Conservation (phyloP, 78 protist genomes). For the Chrysochromulina tobinii region DNA sequence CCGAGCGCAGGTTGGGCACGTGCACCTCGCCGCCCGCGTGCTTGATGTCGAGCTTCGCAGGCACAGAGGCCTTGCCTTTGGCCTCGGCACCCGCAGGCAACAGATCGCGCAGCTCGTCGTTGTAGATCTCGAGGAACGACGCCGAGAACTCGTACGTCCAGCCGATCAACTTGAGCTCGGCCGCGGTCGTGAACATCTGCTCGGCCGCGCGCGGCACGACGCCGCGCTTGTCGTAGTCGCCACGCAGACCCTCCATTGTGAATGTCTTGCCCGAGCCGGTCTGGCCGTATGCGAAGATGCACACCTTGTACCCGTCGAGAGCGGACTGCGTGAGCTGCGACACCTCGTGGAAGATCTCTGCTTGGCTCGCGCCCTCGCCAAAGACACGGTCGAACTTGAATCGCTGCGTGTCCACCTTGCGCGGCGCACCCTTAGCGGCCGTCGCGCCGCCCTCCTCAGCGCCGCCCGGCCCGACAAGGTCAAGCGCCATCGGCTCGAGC, state of each 20-base stretch:
- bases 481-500: neutral
- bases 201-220: constrained; percentile 40
- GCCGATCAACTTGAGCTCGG: neutral
- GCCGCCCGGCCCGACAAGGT: neutral
- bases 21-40: neutral
- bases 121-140: constrained; percentile 44
- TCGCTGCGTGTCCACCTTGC: neutral
- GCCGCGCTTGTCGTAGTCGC: neutral
- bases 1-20: neutral
- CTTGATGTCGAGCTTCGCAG: neutral
- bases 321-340: constrained; percentile 1
- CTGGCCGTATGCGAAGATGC: neutral
- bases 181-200: neutral
- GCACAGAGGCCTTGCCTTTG: neutral
- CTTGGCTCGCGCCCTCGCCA: neutral
- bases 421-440: neutral
- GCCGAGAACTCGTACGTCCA: constrained; percentile 19
- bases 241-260: neutral
- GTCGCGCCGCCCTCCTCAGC: no score
- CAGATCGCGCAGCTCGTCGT: constrained; percentile 36
- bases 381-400: neutral
- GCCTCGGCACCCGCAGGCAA: neutral
- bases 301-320: neutral
- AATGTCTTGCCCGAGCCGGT: constrained; percentile 26
- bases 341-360: neutral